Percentiles rank a stretch among this genome's conserved stretches.
Evolutionary conservation across 2,329 filamentous ascomycete species (phyloP).

Genomic region (Simplicillium sp.): DNA sequence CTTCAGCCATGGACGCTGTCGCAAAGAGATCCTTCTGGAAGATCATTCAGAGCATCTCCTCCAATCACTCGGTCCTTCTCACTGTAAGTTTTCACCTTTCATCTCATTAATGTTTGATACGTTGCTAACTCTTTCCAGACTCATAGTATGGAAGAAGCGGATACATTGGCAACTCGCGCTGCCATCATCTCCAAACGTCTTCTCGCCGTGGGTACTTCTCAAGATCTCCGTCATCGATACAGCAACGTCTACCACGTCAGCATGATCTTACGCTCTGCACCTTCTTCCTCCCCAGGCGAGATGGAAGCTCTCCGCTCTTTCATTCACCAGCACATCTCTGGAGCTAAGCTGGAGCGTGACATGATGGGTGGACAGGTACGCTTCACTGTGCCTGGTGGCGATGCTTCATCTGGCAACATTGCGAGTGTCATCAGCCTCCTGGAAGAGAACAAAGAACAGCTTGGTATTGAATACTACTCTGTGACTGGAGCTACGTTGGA

Average conservation of each 20-base stretch:
- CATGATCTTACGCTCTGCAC: conserved; percentile 48
- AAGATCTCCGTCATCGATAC: conserved; percentile 46
- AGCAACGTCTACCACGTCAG: conserved; percentile 56
- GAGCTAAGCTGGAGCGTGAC: conserved; percentile 45
- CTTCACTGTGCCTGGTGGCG: conserved; percentile 13
- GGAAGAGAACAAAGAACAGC: conserved; percentile 43
- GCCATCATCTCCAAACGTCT: conserved; percentile 23
- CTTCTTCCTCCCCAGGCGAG: conserved; percentile 43
- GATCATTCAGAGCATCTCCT: conserved; percentile 55
- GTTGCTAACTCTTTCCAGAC: conserved; percentile 31
- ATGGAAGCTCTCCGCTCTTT: conserved; percentile 47
- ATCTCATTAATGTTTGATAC: background rate
- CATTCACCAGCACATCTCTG: conserved; percentile 40
- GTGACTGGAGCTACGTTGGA: conserved; percentile 59
- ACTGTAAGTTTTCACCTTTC: conserved; percentile 31
- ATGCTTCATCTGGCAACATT: conserved; percentile 11
- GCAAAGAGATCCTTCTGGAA: conserved; percentile 84
- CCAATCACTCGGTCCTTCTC: conserved; percentile 64
- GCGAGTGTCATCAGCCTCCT: conserved; percentile 30
- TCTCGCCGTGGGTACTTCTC: conserved; percentile 52
- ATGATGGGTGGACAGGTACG: conserved; percentile 56
- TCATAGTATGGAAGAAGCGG: conserved; percentile 85
- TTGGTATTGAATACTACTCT: conserved; percentile 57
- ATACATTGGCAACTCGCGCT: conserved; percentile 67
- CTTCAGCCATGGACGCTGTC: conserved; percentile 74